Base-by-base conservation (phyloP, 148 eudicot genomes). In the Suaeda aralocaspica region DNA sequence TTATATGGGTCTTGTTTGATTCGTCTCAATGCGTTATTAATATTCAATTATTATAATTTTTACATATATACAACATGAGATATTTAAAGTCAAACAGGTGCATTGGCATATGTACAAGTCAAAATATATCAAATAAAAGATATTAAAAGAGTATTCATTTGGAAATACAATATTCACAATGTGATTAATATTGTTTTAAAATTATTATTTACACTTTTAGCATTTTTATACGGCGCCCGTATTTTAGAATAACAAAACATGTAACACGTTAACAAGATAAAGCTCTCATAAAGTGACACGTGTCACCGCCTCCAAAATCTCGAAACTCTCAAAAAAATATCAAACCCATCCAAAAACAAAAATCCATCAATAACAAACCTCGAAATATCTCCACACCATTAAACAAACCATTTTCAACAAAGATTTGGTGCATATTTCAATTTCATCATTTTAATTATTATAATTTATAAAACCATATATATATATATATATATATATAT, bases 181-280 rank as follows among this genome's bases (percentile, higher is more conserved):
- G n/a, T n/a, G n/a, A n/a, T n/a, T n/a, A n/a, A n/a, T n/a, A n/a
- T n/a, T n/a, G n/a, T n/a, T n/a, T n/a, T n/a, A n/a, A n/a, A n/a
- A n/a, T n/a, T n/a, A n/a, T n/a, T n/a, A n/a, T n/a, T n/a, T n/a
- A n/a, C n/a, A n/a, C n/a, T n/a, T n/a, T n/a, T n/a, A n/a, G 19
- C 22, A 59, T 26, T 59, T 33, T 34, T 44, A 59, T 42, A 60
- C 16, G 22, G 33, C 13, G 24, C 1, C 0, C 2, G 26, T 21
- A 61, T 9, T 3, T n/a, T 0, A 34, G 16, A 5, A 51, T 53
- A 1, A 26, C 39, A 33, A 24, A 57, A 14, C 10, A 25, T 18
- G 53, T 28, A 22, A 46, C 76, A 72, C 59, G 64, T 72, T 22
- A 9, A 26, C 24, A 48, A 19, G 24, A 61, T 19, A 56, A 24